phyloP scores from a whole-genome alignment of 768 basidiomycete genomes.

The Russula foetens region DNA sequence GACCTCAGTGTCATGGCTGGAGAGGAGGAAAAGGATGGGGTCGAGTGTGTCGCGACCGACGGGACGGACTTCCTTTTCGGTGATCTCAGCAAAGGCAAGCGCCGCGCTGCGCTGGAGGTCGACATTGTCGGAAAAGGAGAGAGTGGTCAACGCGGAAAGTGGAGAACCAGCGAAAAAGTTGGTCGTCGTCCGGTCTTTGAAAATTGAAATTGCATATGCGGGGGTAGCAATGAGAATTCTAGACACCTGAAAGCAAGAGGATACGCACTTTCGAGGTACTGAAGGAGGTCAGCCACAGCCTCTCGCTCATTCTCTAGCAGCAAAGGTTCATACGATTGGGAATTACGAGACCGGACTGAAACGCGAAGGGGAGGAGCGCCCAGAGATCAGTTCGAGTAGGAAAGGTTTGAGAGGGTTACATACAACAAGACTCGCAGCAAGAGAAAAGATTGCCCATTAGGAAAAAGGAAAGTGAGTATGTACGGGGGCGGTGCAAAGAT shows the following conservation, averaged over 20 bases:
- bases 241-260: background rate
- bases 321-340: slow-evolving; percentile 80
- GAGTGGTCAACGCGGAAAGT: slow-evolving; percentile 86
- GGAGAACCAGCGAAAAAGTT: slow-evolving; percentile 97
- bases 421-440: slow-evolving; percentile 82
- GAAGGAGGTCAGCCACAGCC: slow-evolving; percentile 94
- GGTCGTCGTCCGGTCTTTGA: slow-evolving; percentile 90
- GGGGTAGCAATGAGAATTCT: background rate
- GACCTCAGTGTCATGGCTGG: slow-evolving; percentile 97
- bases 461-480: slow-evolving; percentile 3
- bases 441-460: slow-evolving; percentile 69
- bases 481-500: slow-evolving; percentile 5
- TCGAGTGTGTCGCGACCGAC: slow-evolving; percentile 97
- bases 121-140: slow-evolving; percentile 98
- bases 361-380: slow-evolving; percentile 2
- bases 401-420: slow-evolving; percentile 24
- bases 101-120: slow-evolving; percentile 97
- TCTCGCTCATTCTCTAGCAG: slow-evolving; percentile 91
- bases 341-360: slow-evolving; percentile 71
- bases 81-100: slow-evolving; percentile 97
- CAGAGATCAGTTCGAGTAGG: slow-evolving; percentile 11
- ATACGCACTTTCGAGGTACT: slow-evolving; percentile 90
- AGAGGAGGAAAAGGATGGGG: slow-evolving; percentile 93
- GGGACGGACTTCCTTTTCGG: slow-evolving; percentile 97
- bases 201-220: background rate